phyloP scores from a whole-genome alignment of 345 rosid species.

The Balakata baccata region DNA sequence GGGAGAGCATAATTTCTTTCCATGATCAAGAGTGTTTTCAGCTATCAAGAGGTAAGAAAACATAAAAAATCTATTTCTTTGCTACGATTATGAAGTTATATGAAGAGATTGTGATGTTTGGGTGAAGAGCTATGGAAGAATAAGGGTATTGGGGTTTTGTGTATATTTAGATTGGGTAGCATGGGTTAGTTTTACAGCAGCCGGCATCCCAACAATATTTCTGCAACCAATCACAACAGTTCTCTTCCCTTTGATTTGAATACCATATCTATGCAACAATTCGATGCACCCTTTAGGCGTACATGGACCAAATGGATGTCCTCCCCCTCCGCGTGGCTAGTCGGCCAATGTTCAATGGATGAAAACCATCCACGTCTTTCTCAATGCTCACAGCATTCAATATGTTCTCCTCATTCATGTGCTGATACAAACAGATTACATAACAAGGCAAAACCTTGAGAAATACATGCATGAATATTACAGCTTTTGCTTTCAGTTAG shows the following conservation, averaged over 20 bases:
- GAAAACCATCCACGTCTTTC: conserved; percentile 93
- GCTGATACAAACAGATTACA: conserved; percentile 39
- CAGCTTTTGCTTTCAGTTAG: not conserved
- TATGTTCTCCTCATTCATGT: conserved; percentile 71
- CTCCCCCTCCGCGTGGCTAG: conserved; percentile 90
- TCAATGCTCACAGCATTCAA: conserved; percentile 68
- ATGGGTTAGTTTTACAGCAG: too few relatives aligned
- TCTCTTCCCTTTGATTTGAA: conserved; percentile 73
- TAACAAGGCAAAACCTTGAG: not conserved
- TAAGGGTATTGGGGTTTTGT: too few relatives aligned
- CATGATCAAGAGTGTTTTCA: too few relatives aligned
- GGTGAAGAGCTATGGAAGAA: too few relatives aligned
- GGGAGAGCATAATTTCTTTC: too few relatives aligned
- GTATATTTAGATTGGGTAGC: too few relatives aligned
- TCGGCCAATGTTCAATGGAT: conserved; percentile 75
- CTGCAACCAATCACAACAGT: conserved; percentile 89
- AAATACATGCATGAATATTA: not conserved
- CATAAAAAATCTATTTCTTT: too few relatives aligned
- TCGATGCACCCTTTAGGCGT: conserved; percentile 95
- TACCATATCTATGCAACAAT: conserved; percentile 62
- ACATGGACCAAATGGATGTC: conserved; percentile 75
- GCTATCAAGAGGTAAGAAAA: too few relatives aligned
- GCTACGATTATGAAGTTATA: too few relatives aligned
- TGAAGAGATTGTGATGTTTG: too few relatives aligned
- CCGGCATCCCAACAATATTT: conserved; percentile 95